Conservation (phyloP, 2,329 filamentous ascomycete species). For the Neofusicoccum laricinum region DNA sequence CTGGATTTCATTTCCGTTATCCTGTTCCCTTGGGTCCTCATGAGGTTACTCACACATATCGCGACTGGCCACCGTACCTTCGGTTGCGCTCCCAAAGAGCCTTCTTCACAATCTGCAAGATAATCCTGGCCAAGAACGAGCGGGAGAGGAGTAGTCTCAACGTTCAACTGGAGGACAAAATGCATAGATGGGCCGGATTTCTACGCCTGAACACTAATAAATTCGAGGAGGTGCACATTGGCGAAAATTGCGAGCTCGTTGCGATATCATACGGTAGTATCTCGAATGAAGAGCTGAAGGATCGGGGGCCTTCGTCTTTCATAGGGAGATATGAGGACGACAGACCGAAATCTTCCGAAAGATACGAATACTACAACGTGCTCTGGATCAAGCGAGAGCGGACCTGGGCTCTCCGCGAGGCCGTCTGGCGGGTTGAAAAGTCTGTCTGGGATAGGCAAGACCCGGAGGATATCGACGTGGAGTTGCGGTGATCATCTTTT, state of each 20-base stretch:
- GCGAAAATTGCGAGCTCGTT: neutral
- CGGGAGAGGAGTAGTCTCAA: no score
- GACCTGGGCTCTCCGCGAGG: neutral
- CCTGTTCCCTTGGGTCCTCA: neutral
- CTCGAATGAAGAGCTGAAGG: no score
- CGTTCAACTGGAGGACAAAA: neutral
- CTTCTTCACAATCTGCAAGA: neutral
- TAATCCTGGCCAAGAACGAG: no score
- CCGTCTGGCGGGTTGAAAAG: neutral
- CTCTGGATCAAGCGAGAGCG: neutral
- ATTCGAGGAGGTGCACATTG: neutral
- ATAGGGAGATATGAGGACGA: no score
- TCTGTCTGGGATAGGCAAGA: neutral
- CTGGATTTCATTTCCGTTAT: neutral
- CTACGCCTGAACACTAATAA: neutral
- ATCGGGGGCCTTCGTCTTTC: no score
- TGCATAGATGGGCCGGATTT: neutral
- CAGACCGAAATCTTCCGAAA: neutral
- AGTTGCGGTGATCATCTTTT: no score
- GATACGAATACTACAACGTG: neutral
- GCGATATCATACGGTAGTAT: neutral
- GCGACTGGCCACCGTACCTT: neutral
- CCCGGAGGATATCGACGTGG: no score
- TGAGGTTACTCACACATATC: neutral
- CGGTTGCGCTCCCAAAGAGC: neutral